These are phyloP conservation scores for Flaveria floridana DNA, from an alignment of 140 eudicot species.

Conservation along the genomic window DNA sequence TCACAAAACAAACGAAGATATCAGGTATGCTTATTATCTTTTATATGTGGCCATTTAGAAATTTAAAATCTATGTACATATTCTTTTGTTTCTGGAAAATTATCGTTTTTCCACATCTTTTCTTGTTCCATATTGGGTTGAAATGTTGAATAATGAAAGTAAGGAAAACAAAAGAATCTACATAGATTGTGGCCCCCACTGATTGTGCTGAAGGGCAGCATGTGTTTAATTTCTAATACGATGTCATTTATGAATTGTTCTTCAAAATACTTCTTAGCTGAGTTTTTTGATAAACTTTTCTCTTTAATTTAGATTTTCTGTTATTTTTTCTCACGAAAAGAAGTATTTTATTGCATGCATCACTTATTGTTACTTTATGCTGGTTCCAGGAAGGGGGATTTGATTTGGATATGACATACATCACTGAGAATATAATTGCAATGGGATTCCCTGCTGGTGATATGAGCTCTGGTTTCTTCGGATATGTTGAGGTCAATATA, in stretches of 20 bases:
- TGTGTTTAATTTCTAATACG: not conserved
- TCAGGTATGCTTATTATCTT: slow-evolving; percentile 48
- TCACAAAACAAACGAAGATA: slow-evolving; percentile 97
- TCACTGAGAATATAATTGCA: slow-evolving; percentile 94
- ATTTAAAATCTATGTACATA: slow-evolving; percentile 4
- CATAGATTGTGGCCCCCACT: not conserved
- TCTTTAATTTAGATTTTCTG: not conserved
- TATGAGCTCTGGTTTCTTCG: slow-evolving; percentile 95
- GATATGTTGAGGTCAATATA: slow-evolving; percentile 74
- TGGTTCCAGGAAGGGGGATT: slow-evolving; percentile 82
- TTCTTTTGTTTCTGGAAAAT: not conserved
- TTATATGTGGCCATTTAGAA: not conserved
- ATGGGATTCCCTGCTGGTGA: slow-evolving; percentile 99
- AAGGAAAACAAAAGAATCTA: not conserved
- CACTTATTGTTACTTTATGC: slow-evolving; percentile 18
- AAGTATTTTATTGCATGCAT: slow-evolving; percentile 1
- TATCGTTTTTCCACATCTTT: slow-evolving; percentile 6
- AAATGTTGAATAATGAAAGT: not conserved
- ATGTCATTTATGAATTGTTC: not conserved
- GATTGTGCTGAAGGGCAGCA: not conserved
- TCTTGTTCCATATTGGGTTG: not conserved
- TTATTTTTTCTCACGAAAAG: not conserved
- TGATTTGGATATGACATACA: slow-evolving; percentile 95
- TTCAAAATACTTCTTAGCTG: slow-evolving; percentile 1
- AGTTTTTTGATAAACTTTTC: not conserved